Evolutionary conservation across 2,329 filamentous ascomycete genomes (phyloP).

Genomic region (Daldinia sp.): DNA sequence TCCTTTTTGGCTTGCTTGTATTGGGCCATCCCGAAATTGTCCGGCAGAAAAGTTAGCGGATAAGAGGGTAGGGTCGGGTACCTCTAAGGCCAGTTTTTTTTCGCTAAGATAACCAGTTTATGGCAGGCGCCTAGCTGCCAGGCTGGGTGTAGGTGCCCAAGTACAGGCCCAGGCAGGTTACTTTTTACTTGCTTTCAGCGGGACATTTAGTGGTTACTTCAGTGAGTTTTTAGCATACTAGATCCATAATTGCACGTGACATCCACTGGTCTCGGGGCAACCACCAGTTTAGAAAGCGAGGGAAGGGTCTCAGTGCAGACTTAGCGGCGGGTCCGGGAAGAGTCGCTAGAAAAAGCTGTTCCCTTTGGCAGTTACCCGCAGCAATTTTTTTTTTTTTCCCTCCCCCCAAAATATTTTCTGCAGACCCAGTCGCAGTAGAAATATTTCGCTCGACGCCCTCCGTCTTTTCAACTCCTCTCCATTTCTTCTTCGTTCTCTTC

Average conservation of each 20-base stretch:
- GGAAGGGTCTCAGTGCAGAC: slow-evolving; percentile 35
- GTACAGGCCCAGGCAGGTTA: not conserved
- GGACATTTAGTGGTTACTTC: slow-evolving; percentile 16
- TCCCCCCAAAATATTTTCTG: slow-evolving; percentile 56
- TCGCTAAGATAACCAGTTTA: slow-evolving; percentile 14
- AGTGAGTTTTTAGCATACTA: slow-evolving; percentile 22
- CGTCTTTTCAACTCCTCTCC: slow-evolving; percentile 40
- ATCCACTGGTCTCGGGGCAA: slow-evolving; percentile 44
- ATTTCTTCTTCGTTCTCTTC: slow-evolving; percentile 47
- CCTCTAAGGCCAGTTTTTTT: slow-evolving; percentile 12
- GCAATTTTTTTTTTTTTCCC: slow-evolving; percentile 65
- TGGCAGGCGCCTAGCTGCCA: slow-evolving; percentile 19
- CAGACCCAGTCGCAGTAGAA: slow-evolving; percentile 59
- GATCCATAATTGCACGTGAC: slow-evolving; percentile 42
- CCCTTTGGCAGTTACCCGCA: slow-evolving; percentile 57
- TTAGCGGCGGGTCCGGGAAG: slow-evolving; percentile 60
- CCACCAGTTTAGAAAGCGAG: slow-evolving; percentile 39
- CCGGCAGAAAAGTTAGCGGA: slow-evolving; percentile 32
- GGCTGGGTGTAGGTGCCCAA: not conserved
- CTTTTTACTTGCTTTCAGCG: slow-evolving; percentile 3
- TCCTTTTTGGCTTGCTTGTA: slow-evolving; percentile 23
- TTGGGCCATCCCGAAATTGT: slow-evolving; percentile 43
- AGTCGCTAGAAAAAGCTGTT: slow-evolving; percentile 66
- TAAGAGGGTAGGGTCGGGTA: no score
- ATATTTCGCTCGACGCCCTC: slow-evolving; percentile 55